phyloP scores from a whole-genome alignment of 2,329 filamentous ascomycete genomes.

The Sporothrix humicola region DNA sequence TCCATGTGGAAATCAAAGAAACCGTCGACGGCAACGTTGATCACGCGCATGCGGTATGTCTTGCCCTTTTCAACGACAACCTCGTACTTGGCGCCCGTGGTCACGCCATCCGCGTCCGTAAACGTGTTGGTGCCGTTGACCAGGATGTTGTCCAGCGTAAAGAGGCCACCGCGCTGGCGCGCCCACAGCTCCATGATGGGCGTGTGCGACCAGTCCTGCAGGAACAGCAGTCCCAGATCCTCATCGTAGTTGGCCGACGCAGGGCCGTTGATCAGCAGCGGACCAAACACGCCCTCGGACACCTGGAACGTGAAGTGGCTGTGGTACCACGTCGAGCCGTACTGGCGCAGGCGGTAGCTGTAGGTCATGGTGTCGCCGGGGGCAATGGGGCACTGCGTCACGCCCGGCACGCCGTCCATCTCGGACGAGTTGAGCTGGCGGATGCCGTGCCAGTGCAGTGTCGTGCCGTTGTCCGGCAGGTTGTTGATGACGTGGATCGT shows the following conservation, averaged over 20 bases:
- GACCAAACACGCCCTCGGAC: slow-evolving; percentile 66
- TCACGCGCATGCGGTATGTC: slow-evolving; percentile 55
- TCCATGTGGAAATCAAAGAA: slow-evolving; percentile 59
- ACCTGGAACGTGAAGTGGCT: slow-evolving; percentile 61
- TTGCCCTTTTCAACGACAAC: slow-evolving; percentile 48
- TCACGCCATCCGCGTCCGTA: slow-evolving; percentile 54
- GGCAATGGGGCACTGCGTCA: slow-evolving; percentile 69
- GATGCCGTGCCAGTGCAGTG: slow-evolving; percentile 62
- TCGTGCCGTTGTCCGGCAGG: slow-evolving; percentile 68
- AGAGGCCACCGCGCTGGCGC: slow-evolving; percentile 11
- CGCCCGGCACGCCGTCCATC: slow-evolving; percentile 59
- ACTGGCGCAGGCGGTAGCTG: slow-evolving; percentile 58
- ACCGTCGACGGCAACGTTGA: slow-evolving; percentile 58
- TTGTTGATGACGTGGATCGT: slow-evolving; percentile 47
- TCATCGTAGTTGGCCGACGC: slow-evolving; percentile 61
- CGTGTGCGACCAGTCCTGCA: slow-evolving; percentile 64
- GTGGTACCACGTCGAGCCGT: slow-evolving; percentile 65
- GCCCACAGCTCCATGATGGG: slow-evolving; percentile 55
- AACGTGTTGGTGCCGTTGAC: slow-evolving; percentile 69
- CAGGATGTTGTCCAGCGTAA: slow-evolving; percentile 44
- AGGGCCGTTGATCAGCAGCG: slow-evolving; percentile 66
- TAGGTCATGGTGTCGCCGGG: slow-evolving; percentile 63
- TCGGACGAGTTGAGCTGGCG: slow-evolving; percentile 56
- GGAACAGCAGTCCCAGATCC: slow-evolving; percentile 61
- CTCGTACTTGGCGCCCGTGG: slow-evolving; percentile 56